A percentile compares a stretch with the other conserved stretches of the same genome.
phyloP scores from a whole-genome alignment of 805 yeast species.

The Saturnispora serradocipensis region DNA sequence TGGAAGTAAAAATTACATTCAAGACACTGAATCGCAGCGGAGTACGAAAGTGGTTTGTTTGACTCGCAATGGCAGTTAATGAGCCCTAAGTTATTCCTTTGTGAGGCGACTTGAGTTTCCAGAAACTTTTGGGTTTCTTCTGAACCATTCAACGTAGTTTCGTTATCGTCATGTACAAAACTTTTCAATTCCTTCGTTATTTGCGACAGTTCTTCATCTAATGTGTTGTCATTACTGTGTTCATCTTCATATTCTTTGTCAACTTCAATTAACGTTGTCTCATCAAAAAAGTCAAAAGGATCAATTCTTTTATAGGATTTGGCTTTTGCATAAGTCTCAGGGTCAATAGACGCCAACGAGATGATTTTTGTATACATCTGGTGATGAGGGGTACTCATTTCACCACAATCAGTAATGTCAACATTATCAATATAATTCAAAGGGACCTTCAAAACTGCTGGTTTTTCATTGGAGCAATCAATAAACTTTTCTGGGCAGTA shows the following conservation, averaged over 20 bases:
- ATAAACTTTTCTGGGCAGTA: conserved; percentile 41
- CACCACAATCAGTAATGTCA: conserved; percentile 19
- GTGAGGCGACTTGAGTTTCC: not conserved
- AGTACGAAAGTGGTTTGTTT: conserved; percentile 4
- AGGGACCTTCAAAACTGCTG: conserved; percentile 33
- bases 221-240: not conserved
- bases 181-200: conserved; percentile 18
- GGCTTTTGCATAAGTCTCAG: conserved; percentile 24
- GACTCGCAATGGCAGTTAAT: conserved; percentile 19
- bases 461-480: conserved; percentile 26
- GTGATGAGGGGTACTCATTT: conserved; percentile 19
- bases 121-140: conserved; percentile 10
- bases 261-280: conserved; percentile 2
- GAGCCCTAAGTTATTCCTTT: not conserved
- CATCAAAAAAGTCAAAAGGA: conserved; percentile 17
- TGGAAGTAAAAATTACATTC: conserved; percentile 15
- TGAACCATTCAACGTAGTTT: not conserved
- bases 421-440: conserved; percentile 14
- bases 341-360: conserved; percentile 23
- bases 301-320: conserved; percentile 21
- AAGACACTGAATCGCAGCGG: conserved; percentile 14
- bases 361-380: conserved; percentile 17
- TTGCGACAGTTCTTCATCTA: conserved; percentile 15
- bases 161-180: conserved; percentile 5
- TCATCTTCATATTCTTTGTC: not conserved